Percentiles rank a stretch among this genome's conserved stretches.
Evolutionary conservation across 2,329 filamentous ascomycete species (phyloP).

Genomic region (Sporothrix protearum): DNA sequence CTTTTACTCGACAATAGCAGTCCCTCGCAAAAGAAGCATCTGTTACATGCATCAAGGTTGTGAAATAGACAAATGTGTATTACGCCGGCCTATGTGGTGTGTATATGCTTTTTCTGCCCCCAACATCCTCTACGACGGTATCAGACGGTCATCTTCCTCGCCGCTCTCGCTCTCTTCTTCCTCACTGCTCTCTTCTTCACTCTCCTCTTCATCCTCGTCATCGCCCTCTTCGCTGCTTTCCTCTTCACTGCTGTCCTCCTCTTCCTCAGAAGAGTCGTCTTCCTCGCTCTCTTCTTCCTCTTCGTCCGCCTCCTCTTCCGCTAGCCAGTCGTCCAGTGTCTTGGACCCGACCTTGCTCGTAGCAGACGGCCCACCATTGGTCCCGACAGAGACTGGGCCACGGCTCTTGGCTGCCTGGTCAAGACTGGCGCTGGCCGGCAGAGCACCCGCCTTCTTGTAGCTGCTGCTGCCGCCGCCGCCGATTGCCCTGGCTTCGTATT

Average conservation of each 20-base stretch:
- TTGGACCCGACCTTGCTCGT: conserved; percentile 60
- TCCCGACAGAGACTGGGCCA: conserved; percentile 34
- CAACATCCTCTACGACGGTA: not conserved
- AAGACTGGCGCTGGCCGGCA: conserved; percentile 59
- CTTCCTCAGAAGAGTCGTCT: conserved; percentile 42
- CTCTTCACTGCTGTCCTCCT: conserved; percentile 46
- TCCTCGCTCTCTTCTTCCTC: conserved; percentile 51
- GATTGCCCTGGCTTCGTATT: conserved; percentile 35
- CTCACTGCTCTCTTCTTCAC: conserved; percentile 9
- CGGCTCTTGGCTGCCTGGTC: conserved; percentile 50
- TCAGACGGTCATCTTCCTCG: conserved; percentile 11
- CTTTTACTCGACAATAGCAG: too few species aligned
- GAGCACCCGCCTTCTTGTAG: conserved; percentile 38
- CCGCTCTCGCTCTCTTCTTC: conserved; percentile 9
- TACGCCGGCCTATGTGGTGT: not conserved
- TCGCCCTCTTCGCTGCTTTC: conserved; percentile 47
- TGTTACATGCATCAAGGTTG: not conserved
- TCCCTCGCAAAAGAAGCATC: too few species aligned
- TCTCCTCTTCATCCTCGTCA: conserved; percentile 30
- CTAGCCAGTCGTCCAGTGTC: conserved; percentile 90
- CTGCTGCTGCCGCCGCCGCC: conserved; percentile 28
- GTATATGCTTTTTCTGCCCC: not conserved
- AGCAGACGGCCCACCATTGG: conserved; percentile 51
- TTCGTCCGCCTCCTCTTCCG: conserved; percentile 56
- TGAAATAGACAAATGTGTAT: not conserved